phyloP scores from a whole-genome alignment of 2,329 filamentous ascomycete genomes.

The Aspergillus sp. region DNA sequence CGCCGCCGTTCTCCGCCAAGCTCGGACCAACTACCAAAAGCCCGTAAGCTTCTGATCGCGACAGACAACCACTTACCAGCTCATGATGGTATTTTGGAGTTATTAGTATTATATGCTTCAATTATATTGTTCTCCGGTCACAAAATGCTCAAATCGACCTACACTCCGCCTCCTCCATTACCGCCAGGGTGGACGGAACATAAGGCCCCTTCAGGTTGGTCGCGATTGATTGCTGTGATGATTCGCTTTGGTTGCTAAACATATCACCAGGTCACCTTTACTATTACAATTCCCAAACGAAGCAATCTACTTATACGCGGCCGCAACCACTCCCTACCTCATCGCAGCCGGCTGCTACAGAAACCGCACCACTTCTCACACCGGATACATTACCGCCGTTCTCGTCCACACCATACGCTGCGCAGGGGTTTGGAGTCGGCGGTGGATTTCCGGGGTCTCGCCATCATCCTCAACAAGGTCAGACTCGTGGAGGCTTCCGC shows the following conservation, averaged over 20 bases:
- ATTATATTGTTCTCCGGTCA: too few species aligned
- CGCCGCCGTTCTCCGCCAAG: slow-evolving; percentile 35
- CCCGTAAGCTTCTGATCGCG: not conserved
- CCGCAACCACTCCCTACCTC: slow-evolving; percentile 44
- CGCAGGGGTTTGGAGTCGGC: slow-evolving; percentile 13
- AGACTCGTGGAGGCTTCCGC: slow-evolving; percentile 40
- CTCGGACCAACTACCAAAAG: slow-evolving; percentile 27
- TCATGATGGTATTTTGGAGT: not conserved
- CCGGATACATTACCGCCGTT: slow-evolving; percentile 30
- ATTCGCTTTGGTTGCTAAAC: slow-evolving; percentile 16
- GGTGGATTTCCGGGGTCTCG: slow-evolving; percentile 9
- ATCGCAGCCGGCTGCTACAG: slow-evolving; percentile 24
- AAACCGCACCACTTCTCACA: slow-evolving; percentile 21
- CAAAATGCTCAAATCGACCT: slow-evolving; percentile 69
- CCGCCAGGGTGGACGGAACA: slow-evolving; percentile 88
- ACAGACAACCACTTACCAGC: not conserved
- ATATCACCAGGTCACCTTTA: slow-evolving; percentile 62
- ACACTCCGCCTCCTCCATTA: slow-evolving; percentile 60
- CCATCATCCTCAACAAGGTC: slow-evolving; percentile 37
- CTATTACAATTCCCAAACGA: slow-evolving; percentile 76
- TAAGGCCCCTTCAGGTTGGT: slow-evolving; percentile 67
- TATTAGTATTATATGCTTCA: too few species aligned
- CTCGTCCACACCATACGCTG: slow-evolving; percentile 31
- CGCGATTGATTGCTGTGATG: slow-evolving; percentile 4
- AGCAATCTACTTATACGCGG: slow-evolving; percentile 79